Evolutionary conservation across 805 yeast species (phyloP).

Genomic region (Saturnispora hagleri): DNA sequence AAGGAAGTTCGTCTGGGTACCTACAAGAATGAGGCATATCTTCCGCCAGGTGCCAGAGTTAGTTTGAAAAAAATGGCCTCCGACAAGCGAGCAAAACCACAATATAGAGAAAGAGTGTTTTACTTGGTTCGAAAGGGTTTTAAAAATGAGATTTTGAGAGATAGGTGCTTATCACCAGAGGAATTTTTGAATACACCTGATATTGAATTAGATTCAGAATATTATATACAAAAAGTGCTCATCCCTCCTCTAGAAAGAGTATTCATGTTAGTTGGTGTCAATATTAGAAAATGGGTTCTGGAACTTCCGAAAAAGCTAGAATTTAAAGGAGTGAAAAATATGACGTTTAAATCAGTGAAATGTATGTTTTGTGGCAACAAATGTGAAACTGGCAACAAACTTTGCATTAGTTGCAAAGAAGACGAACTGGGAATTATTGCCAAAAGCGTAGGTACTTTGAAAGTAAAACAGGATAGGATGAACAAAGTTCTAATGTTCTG

Average conservation of each 20-base stretch:
- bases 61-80: slow-evolving; percentile 51
- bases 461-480: slow-evolving; percentile 22
- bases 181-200: slow-evolving; percentile 41
- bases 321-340: slow-evolving; percentile 10
- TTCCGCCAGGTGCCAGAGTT: slow-evolving; percentile 89
- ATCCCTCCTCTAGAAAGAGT: slow-evolving; percentile 87
- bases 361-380: slow-evolving; percentile 26
- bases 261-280: slow-evolving; percentile 75
- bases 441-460: slow-evolving; percentile 23
- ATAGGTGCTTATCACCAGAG: slow-evolving; percentile 72
- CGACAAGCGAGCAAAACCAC: slow-evolving; percentile 75
- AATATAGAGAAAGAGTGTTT: slow-evolving; percentile 81
- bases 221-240: slow-evolving; percentile 74
- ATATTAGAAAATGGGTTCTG: slow-evolving; percentile 65
- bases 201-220: slow-evolving; percentile 62
- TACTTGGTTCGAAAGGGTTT: slow-evolving; percentile 61
- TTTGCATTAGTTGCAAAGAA: slow-evolving; percentile 29
- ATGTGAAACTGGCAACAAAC: not conserved
- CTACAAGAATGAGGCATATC: slow-evolving; percentile 58
- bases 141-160: slow-evolving; percentile 53
- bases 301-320: slow-evolving; percentile 45
- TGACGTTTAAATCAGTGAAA: slow-evolving; percentile 18
- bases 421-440: slow-evolving; percentile 31
- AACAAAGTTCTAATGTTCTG: slow-evolving; percentile 17
- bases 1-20: slow-evolving; percentile 81